Conservation (phyloP, 2,329 filamentous ascomycete genomes). For the Penicillium concentricum region DNA sequence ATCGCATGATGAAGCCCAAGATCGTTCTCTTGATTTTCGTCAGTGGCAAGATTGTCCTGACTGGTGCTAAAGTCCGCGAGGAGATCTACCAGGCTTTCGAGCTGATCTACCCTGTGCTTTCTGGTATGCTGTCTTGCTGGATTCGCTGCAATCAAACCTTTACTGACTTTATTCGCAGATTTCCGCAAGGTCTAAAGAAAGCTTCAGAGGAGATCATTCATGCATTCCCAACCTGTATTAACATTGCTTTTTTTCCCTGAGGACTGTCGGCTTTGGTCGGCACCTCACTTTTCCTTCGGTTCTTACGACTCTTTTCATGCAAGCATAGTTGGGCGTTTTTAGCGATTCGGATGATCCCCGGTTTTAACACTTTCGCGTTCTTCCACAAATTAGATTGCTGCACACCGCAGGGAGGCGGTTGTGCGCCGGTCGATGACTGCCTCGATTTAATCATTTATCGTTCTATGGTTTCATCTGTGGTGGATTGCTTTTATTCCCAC, state of each 20-base stretch:
- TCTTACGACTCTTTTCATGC: constrained; percentile 39
- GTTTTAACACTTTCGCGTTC: constrained; percentile 24
- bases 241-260: constrained; percentile 25
- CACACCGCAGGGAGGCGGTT: constrained; percentile 42
- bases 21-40: constrained; percentile 98
- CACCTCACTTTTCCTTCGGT: constrained; percentile 11
- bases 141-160: constrained; percentile 1
- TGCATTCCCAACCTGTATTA: constrained; percentile 30
- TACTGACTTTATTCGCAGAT: constrained; percentile 45
- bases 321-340: constrained; percentile 47
- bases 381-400: constrained; percentile 43
- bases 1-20: constrained; percentile 99
- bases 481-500: background rate
- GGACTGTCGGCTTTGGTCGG: constrained; percentile 11
- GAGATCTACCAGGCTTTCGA: constrained; percentile 97
- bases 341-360: constrained; percentile 39
- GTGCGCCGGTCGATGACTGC: constrained; percentile 44
- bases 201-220: constrained; percentile 15
- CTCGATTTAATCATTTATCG: constrained; percentile 38
- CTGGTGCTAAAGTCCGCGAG: constrained; percentile 94
- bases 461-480: constrained; percentile 18
- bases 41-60: constrained; percentile 96
- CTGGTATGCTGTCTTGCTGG: constrained; percentile 58
- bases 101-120: constrained; percentile 94
- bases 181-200: constrained; percentile 60